phyloP scores from a whole-genome alignment of 2,329 filamentous ascomycete species.

The Diaporthe capsici region DNA sequence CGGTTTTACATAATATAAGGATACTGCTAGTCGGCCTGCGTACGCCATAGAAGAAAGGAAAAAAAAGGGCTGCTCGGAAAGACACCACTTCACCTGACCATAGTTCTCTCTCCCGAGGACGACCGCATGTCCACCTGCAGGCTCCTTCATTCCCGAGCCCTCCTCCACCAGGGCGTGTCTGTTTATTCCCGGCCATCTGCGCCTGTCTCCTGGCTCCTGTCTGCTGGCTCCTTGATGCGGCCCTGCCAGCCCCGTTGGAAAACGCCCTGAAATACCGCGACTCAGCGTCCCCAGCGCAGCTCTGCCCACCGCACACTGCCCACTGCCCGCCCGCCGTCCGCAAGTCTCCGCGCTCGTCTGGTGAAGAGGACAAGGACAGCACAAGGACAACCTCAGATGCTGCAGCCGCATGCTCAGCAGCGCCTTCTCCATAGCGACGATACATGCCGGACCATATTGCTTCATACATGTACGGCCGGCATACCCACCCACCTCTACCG shows the following conservation, averaged over 20 bases:
- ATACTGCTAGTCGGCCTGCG: neutral
- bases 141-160: conserved; percentile 13
- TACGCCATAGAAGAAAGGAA: conserved; percentile 7
- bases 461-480: conserved; percentile 35
- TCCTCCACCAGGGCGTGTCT: conserved; percentile 10
- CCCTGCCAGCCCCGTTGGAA: neutral
- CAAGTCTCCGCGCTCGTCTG: conserved; percentile 21
- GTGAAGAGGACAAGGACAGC: neutral
- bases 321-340: neutral
- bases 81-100: conserved; percentile 12
- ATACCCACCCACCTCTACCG: neutral
- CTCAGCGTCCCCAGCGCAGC: neutral
- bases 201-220: neutral
- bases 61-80: neutral
- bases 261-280: conserved; percentile 14
- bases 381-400: conserved; percentile 15
- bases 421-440: conserved; percentile 17
- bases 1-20: conserved; percentile 34
- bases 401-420: conserved; percentile 34
- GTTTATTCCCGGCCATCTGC: conserved; percentile 21
- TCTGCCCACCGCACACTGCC: neutral
- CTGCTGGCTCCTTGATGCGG: conserved; percentile 31
- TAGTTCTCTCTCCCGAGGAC: conserved; percentile 13
- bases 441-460: conserved; percentile 15
- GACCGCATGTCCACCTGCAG: conserved; percentile 24